These are phyloP conservation scores for Akanthomyces uredinophilus DNA, from an alignment of 2,329 filamentous ascomycete species.

Conservation along the genomic window DNA sequence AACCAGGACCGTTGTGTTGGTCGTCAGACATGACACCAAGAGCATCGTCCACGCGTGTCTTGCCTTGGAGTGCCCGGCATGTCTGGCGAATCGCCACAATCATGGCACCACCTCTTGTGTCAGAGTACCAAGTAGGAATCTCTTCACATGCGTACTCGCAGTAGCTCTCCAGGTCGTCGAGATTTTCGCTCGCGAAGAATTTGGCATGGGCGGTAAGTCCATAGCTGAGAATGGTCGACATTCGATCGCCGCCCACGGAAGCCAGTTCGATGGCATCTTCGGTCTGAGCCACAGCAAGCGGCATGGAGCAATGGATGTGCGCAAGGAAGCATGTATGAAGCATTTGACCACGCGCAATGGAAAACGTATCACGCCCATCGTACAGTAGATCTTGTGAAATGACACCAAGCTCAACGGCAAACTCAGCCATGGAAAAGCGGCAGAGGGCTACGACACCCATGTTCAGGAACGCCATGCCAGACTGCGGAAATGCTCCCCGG, in stretches of 20 bases:
- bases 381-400: conserved; percentile 61
- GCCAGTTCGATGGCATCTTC: conserved; percentile 64
- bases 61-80: conserved; percentile 67
- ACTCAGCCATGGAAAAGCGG: conserved; percentile 65
- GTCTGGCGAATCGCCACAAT: conserved; percentile 62
- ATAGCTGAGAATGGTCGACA: conserved; percentile 66
- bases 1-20: conserved; percentile 54
- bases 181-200: conserved; percentile 65
- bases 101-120: conserved; percentile 66
- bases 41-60: conserved; percentile 52
- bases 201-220: conserved; percentile 62
- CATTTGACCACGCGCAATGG: conserved; percentile 63
- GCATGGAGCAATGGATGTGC: conserved; percentile 61
- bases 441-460: conserved; percentile 62
- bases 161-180: conserved; percentile 63
- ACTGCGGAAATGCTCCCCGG: conserved; percentile 62
- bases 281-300: conserved; percentile 52
- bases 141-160: conserved; percentile 70
- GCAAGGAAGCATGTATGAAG: conserved; percentile 65
- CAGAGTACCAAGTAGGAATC: conserved; percentile 64
- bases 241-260: conserved; percentile 62
- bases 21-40: conserved; percentile 60
- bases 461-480: conserved; percentile 63
- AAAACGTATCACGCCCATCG: conserved; percentile 58
- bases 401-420: conserved; percentile 60